Evolutionary conservation across 192 early-diverging fungal species (phyloP), one percentile per base, ranked within the genome.

Genomic region (Coemansia sp.): DNA sequence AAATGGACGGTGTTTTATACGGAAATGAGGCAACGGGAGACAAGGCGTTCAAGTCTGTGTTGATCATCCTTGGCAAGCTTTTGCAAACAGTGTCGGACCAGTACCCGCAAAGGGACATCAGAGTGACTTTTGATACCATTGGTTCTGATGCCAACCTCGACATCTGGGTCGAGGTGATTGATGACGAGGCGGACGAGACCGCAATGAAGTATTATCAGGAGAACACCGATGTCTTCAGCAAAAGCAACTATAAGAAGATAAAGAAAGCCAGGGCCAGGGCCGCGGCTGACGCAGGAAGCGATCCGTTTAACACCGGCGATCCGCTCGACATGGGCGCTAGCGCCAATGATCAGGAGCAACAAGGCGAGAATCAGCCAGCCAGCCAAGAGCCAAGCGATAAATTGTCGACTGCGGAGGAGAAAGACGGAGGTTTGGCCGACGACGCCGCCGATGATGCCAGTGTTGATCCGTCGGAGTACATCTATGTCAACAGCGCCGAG

Each of bases 1-100:
- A 90, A 50, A 93, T 97, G 85, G 92, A 97, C 58, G 43, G 63
- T 5, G 65, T 81, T 0, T 49, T 97, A 17, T 94, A 82, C 72
- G 90, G 92, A 25, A 83, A 79, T 45, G 63, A 63, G 30, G 50
- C 56, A 10, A 85, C 82, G 37, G 94, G 85, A 2, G 80, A 85
- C 33, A 78, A 85, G 28, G 75, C 81, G 20, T 97, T 97, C 72
- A 66, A 53, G 35, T 59, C 81, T 9, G 64, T 83, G 9, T 29
- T 92, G 9, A 58, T 82, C 14, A 22, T 91, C 25, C 68, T 94
- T 39, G 72, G 85, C 35, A 61, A 74, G 24, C 56, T 90, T 0
- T 54, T 96, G 18, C 80, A 89, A 33, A 74, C 64, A 5, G 78
- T 79, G 1, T 81, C 81, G 2, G 52, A 72, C 6, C 79, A 81